Evolutionary conservation across 2,329 filamentous ascomycete species (phyloP).

Genomic region (Zasmidium cellare): DNA sequence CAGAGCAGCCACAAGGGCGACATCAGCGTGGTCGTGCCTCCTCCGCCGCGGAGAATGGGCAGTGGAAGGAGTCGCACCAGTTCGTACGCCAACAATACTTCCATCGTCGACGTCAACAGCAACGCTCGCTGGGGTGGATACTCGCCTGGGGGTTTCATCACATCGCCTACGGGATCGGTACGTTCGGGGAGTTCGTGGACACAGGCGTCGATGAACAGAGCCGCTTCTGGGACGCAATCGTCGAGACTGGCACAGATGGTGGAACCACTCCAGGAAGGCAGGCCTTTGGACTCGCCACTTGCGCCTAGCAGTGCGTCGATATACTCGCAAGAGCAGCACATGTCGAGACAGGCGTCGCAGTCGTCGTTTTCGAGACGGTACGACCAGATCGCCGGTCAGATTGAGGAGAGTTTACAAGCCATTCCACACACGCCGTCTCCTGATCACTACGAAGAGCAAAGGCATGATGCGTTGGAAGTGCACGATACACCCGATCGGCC

Average conservation of each 20-base stretch:
- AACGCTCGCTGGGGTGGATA: conserved; percentile 69
- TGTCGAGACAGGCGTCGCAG: conserved; percentile 26
- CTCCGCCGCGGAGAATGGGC: conserved; percentile 5
- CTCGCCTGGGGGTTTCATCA: conserved; percentile 66
- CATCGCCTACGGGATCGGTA: conserved; percentile 66
- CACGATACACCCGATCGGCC: conserved; percentile 43
- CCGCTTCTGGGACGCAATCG: conserved; percentile 42
- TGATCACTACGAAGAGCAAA: conserved; percentile 18
- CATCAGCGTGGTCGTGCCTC: conserved; percentile 2
- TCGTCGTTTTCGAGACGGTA: conserved; percentile 31
- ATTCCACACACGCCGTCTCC: conserved; percentile 28
- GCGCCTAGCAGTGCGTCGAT: conserved; percentile 26
- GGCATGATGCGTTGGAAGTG: conserved; percentile 11
- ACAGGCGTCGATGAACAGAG: conserved; percentile 34
- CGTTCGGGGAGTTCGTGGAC: conserved; percentile 48
- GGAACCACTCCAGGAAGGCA: conserved; percentile 39
- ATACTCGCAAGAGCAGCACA: conserved; percentile 21
- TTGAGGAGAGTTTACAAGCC: conserved; percentile 28
- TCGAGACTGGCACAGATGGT: conserved; percentile 45
- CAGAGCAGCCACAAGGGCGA: conserved; percentile 15
- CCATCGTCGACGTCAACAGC: conserved; percentile 68
- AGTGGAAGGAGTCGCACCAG: conserved; percentile 60
- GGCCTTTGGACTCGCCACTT: conserved; percentile 36
- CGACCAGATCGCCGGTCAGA: conserved; percentile 33
- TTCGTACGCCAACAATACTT: conserved; percentile 10